Evolutionary conservation across 2,329 filamentous ascomycete species (phyloP).

Genomic region (Fusarium sp.): DNA sequence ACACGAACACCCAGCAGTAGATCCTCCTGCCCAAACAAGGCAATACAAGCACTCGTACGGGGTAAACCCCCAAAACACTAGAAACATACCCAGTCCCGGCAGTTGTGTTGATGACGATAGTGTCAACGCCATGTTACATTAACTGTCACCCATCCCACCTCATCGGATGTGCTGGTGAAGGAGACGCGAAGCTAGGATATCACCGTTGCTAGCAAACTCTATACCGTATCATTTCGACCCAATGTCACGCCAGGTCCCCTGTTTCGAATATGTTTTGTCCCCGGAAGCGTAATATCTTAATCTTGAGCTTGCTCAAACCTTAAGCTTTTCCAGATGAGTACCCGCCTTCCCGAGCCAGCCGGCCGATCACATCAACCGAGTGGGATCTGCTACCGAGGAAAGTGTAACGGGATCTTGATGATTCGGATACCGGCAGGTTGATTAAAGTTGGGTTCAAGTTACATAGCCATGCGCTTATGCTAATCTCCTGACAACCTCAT

Average conservation of each 20-base stretch:
- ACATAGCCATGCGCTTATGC: neutral
- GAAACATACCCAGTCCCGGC: constrained; percentile 6
- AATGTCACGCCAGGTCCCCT: constrained; percentile 1
- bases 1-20: neutral
- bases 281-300: constrained; percentile 7
- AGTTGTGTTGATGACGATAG: constrained; percentile 12
- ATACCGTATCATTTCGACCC: neutral
- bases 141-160: neutral
- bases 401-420: no score
- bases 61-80: neutral
- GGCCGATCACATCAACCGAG: neutral
- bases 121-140: neutral
- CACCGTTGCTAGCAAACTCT: constrained; percentile 3
- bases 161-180: neutral
- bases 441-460: neutral
- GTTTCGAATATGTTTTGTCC: constrained; percentile 19
- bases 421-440: constrained; percentile 1
- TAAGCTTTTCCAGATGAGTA: neutral
- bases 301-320: constrained; percentile 3
- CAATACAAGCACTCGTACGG: neutral
- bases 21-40: neutral
- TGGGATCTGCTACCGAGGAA: neutral
- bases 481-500: neutral
- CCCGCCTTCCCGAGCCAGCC: neutral
- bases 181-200: neutral